Evolutionary conservation across 148 eudicot genomes (phyloP).

Genomic region (Diospyros lotus): DNA sequence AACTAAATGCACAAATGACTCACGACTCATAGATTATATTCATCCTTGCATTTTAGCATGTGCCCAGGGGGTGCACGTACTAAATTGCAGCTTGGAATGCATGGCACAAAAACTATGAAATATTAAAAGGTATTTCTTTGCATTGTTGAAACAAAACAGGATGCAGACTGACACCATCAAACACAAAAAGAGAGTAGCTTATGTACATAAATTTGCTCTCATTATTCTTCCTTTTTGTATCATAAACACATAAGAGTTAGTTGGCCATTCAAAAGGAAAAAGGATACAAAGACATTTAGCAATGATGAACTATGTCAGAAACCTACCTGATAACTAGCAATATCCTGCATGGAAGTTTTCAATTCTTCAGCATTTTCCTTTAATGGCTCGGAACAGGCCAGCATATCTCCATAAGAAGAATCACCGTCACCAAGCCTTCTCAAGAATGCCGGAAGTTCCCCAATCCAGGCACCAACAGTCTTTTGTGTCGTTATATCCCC

Average conservation of each 20-base stretch:
- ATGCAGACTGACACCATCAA: neutral
- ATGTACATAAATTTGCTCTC: neutral
- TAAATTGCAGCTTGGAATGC: no score
- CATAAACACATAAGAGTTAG: neutral
- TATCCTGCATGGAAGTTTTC: constrained; percentile 43
- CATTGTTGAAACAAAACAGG: neutral
- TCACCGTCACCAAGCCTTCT: constrained; percentile 27
- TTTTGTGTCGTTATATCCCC: constrained; percentile 51
- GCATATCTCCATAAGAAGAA: constrained; percentile 23
- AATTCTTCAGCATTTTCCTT: constrained; percentile 34
- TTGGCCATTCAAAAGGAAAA: neutral
- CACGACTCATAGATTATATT: no score
- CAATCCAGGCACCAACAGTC: constrained; percentile 61
- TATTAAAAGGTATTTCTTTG: neutral
- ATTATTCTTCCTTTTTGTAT: neutral
- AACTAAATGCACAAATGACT: neutral
- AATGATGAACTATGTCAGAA: neutral
- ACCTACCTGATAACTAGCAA: constrained; percentile 85
- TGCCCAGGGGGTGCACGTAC: no score
- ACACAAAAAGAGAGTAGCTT: neutral
- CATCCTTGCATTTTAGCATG: no score
- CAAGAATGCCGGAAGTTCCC: constrained; percentile 59
- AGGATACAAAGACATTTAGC: neutral
- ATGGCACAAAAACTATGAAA: no score
- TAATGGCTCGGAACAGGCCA: constrained; percentile 23